Conservation (phyloP, 2,329 filamentous ascomycete genomes). For the Penicillium brasilianum region DNA sequence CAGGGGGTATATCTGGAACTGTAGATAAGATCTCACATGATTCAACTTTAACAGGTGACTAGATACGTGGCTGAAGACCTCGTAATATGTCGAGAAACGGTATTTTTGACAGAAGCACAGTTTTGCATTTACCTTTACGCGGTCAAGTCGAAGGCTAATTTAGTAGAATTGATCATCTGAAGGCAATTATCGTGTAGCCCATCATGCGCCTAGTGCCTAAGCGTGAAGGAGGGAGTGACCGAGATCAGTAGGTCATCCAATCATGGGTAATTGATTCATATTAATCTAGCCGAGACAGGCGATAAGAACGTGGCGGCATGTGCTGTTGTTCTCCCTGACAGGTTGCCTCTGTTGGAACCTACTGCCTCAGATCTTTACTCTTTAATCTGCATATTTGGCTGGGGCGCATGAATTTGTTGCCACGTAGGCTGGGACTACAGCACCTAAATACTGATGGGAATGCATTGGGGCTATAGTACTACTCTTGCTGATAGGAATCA, state of each 20-base stretch:
- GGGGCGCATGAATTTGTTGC: not conserved
- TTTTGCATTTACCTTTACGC: too few relatives aligned
- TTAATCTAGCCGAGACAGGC: slow-evolving; percentile 1
- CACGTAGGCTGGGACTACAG: not conserved
- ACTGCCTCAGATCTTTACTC: not conserved
- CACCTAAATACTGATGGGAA: not conserved
- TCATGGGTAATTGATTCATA: not conserved
- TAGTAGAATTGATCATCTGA: too few relatives aligned
- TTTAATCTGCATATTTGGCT: not conserved
- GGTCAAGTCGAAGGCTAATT: too few relatives aligned
- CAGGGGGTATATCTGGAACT: not conserved
- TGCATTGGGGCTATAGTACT: too few relatives aligned
- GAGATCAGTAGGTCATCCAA: not conserved
- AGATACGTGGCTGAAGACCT: not conserved
- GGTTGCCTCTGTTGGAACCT: not conserved
- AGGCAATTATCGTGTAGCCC: not conserved
- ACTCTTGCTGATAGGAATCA: not conserved
- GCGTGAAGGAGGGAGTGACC: not conserved
- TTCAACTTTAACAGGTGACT: not conserved
- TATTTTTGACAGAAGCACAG: too few relatives aligned
- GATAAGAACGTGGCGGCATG: not conserved
- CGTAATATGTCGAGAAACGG: too few relatives aligned
- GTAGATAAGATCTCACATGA: not conserved
- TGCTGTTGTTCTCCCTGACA: not conserved
- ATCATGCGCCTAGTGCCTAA: not conserved